Evolutionary conservation across 2,329 filamentous ascomycete genomes (phyloP).

Genomic region (Fusarium caatingaense): DNA sequence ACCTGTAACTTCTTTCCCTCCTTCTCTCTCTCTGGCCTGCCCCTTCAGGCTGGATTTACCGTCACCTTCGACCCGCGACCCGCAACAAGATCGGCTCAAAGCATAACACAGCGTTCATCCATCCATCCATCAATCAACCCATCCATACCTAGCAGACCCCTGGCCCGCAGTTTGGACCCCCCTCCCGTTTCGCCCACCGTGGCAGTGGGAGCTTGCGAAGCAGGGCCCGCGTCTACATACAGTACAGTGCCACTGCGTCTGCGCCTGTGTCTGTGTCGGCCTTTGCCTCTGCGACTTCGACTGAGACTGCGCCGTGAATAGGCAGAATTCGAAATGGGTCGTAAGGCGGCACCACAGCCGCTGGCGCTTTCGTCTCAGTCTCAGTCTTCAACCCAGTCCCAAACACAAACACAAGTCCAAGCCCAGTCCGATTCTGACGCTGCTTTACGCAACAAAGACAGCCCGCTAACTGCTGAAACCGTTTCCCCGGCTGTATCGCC

Average conservation of each 20-base stretch:
- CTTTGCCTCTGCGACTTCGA: slow-evolving; percentile 19
- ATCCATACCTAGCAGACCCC: slow-evolving; percentile 14
- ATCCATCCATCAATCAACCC: slow-evolving; percentile 8
- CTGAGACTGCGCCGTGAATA: slow-evolving; percentile 43
- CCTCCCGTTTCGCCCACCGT: slow-evolving; percentile 39
- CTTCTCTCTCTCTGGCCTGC: slow-evolving; percentile 5
- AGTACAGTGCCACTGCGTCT: slow-evolving; percentile 6
- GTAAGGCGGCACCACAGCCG: slow-evolving; percentile 69
- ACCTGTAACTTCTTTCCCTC: slow-evolving; percentile 1
- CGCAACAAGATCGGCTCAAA: slow-evolving; percentile 25
- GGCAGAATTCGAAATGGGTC: slow-evolving; percentile 60
- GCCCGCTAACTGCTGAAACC: slow-evolving; percentile 49
- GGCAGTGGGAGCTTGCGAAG: slow-evolving; percentile 41
- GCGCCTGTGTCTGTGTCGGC: background rate
- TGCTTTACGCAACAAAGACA: slow-evolving; percentile 48
- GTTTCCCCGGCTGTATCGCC: slow-evolving; percentile 48
- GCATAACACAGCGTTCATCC: background rate
- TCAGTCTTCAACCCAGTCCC: slow-evolving; percentile 33
- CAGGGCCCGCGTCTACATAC: slow-evolving; percentile 36
- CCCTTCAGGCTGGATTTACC: slow-evolving; percentile 21
- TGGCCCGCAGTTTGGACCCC: slow-evolving; percentile 37
- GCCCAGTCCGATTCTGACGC: slow-evolving; percentile 51
- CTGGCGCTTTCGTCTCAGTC: slow-evolving; percentile 57
- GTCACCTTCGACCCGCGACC: slow-evolving; percentile 20
- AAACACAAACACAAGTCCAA: slow-evolving; percentile 9